Percentiles rank a stretch among this genome's conserved stretches.
These are phyloP conservation scores for Solanum rostratum DNA, from an alignment of 257 asterid species.

Conservation along the genomic window DNA sequence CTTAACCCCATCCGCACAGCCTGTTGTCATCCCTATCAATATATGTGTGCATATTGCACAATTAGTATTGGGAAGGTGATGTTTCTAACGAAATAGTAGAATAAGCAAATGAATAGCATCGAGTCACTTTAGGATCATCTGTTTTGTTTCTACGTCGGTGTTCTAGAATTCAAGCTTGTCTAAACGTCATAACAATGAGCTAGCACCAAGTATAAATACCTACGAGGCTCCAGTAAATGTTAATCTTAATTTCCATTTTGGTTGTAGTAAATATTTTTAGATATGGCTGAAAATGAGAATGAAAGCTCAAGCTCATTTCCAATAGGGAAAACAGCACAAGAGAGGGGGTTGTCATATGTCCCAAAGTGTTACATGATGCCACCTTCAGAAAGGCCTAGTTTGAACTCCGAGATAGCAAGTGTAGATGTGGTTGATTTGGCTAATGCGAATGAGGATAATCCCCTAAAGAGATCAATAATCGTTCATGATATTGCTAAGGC, in stretches of 20 bases:
- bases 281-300: neutral
- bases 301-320: constrained; percentile 20
- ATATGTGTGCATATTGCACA: neutral
- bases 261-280: neutral
- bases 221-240: neutral
- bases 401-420: neutral
- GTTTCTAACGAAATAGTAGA: too few relatives aligned
- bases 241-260: neutral
- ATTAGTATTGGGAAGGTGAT: neutral
- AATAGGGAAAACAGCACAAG: constrained; percentile 27
- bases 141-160: neutral
- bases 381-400: neutral
- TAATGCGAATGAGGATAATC: constrained; percentile 2
- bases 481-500: constrained; percentile 19
- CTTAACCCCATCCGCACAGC: too few relatives aligned
- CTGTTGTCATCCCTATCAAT: too few relatives aligned
- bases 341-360: constrained; percentile 18
- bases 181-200: neutral
- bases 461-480: neutral
- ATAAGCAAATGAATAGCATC: neutral
- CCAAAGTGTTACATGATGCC: constrained; percentile 24
- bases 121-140: neutral
- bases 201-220: neutral
- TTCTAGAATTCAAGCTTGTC: neutral
- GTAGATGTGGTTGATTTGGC: constrained; percentile 17